Evolutionary conservation across 371 early-diverging fungal species (phyloP).

Genomic region (Ordospora pajunii): DNA sequence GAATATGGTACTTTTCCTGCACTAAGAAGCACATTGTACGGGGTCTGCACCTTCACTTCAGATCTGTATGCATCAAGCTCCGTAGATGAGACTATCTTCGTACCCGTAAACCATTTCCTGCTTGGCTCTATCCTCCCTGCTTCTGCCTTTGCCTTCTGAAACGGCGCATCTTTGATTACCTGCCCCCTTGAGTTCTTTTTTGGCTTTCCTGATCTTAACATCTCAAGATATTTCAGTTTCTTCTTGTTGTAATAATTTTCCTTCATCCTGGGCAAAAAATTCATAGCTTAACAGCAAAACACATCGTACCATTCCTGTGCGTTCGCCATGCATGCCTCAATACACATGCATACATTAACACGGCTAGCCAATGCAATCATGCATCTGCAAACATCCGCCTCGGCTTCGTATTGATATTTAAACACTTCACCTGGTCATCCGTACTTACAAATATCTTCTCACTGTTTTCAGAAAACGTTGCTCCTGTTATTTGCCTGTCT

Average conservation of each 20-base stretch:
- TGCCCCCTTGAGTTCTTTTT: slow-evolving; percentile 75
- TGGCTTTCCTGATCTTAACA: slow-evolving; percentile 65
- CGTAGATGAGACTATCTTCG: slow-evolving; percentile 66
- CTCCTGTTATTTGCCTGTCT: slow-evolving; percentile 54
- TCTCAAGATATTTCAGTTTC: slow-evolving; percentile 56
- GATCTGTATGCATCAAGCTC: slow-evolving; percentile 74
- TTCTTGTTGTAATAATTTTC: slow-evolving; percentile 61
- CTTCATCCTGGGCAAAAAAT: slow-evolving; percentile 29
- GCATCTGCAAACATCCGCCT: slow-evolving; percentile 34
- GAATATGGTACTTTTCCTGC: slow-evolving; percentile 92
- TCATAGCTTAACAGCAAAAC: not conserved
- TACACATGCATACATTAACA: too few relatives aligned
- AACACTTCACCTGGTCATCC: slow-evolving; percentile 16
- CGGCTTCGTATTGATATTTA: slow-evolving; percentile 20
- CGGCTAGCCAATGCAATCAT: too few relatives aligned
- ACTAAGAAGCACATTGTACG: slow-evolving; percentile 83
- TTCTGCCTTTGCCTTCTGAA: slow-evolving; percentile 72
- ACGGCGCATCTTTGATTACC: slow-evolving; percentile 81
- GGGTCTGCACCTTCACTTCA: slow-evolving; percentile 63
- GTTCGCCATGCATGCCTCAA: too few relatives aligned
- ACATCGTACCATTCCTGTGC: not conserved
- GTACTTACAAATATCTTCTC: slow-evolving; percentile 47
- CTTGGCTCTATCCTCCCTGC: slow-evolving; percentile 73
- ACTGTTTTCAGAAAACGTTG: slow-evolving; percentile 45
- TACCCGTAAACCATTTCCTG: slow-evolving; percentile 92